Evolutionary conservation across 2,329 filamentous ascomycete species (phyloP).

Genomic region (Trichothecium roseum): DNA sequence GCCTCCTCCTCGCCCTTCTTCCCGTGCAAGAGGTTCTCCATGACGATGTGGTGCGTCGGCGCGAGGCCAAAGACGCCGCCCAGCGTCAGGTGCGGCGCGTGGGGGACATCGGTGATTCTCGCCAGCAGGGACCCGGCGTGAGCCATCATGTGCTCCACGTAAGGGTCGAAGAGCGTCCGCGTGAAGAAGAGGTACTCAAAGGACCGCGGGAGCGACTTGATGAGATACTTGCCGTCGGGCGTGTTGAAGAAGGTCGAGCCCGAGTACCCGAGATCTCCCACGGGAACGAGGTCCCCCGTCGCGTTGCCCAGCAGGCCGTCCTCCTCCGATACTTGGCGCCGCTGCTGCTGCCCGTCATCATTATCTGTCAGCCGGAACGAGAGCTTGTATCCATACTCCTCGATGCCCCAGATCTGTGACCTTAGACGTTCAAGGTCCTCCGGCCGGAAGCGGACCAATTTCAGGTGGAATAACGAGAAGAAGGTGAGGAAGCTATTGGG

Average conservation of each 20-base stretch:
- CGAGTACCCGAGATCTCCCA: constrained; percentile 63
- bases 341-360: constrained; percentile 37
- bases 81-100: constrained; percentile 42
- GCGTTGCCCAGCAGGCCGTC: background rate
- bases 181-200: constrained; percentile 65
- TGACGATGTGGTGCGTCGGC: constrained; percentile 64
- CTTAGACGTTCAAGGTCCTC: constrained; percentile 12
- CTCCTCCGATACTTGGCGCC: constrained; percentile 35
- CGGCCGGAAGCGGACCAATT: constrained; percentile 11
- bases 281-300: constrained; percentile 34
- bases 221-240: constrained; percentile 52
- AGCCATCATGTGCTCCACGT: constrained; percentile 50
- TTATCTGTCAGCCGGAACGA: constrained; percentile 21
- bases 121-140: constrained; percentile 54
- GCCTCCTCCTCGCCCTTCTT: constrained; percentile 22
- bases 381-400: constrained; percentile 25
- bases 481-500: constrained; percentile 12
- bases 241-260: constrained; percentile 69
- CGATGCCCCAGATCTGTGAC: constrained; percentile 10
- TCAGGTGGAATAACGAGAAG: constrained; percentile 16
- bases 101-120: constrained; percentile 61
- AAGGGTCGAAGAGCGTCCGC: constrained; percentile 53
- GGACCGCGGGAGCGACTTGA: constrained; percentile 60
- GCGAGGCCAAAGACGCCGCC: constrained; percentile 49
- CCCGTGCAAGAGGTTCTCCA: constrained; percentile 65